Percentiles rank a stretch among this genome's conserved stretches.
Evolutionary conservation across 2,329 filamentous ascomycete genomes (phyloP).

Genomic region (Colletotrichum sp.): DNA sequence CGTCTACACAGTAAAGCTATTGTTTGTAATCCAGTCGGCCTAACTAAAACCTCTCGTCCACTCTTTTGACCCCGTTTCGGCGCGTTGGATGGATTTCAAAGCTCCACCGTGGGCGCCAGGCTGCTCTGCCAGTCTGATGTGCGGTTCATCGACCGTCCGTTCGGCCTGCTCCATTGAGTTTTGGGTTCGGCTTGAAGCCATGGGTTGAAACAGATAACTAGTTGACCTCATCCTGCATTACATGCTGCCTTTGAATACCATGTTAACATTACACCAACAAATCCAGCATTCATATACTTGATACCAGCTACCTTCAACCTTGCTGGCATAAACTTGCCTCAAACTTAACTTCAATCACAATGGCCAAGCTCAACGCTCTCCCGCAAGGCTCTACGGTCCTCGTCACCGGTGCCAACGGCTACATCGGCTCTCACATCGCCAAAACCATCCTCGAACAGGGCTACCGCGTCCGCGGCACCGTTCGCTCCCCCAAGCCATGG

Average conservation of each 20-base stretch:
- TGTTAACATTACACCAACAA: neutral
- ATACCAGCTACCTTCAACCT: neutral
- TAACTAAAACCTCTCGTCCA: neutral
- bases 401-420: conserved; percentile 47
- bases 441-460: conserved; percentile 41
- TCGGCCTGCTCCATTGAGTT: neutral
- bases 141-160: neutral
- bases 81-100: neutral
- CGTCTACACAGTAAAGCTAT: neutral
- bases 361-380: conserved; percentile 21
- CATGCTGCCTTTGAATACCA: neutral
- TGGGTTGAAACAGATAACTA: neutral
- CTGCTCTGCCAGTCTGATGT: neutral
- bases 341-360: neutral
- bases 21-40: neutral
- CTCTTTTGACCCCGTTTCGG: neutral
- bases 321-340: neutral
- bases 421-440: conserved; percentile 43
- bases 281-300: neutral
- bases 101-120: neutral
- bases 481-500: conserved; percentile 39
- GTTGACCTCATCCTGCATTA: neutral
- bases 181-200: neutral
- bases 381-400: conserved; percentile 38
- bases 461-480: conserved; percentile 50